Percentiles rank a stretch among this genome's conserved stretches.
These are phyloP conservation scores for Berkeleyomyces rouxiae DNA, from an alignment of 2,329 filamentous ascomycete species.

Conservation along the genomic window DNA sequence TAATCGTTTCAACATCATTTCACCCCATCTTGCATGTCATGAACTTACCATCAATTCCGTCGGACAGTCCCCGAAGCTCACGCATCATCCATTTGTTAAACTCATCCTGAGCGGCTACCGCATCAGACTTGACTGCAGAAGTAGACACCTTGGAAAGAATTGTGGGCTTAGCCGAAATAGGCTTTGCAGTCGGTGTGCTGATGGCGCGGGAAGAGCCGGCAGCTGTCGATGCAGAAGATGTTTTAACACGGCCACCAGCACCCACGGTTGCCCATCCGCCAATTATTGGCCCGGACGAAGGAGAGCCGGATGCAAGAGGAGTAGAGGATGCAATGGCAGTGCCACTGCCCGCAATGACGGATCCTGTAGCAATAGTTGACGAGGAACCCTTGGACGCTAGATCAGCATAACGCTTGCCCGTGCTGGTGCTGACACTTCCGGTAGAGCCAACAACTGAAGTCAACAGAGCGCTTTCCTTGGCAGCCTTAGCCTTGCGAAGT, in stretches of 20 bases:
- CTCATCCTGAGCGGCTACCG: constrained; percentile 56
- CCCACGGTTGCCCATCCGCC: constrained; percentile 91
- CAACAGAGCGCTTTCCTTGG: constrained; percentile 31
- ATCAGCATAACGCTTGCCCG: constrained; percentile 84
- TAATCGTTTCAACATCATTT: constrained; percentile 15
- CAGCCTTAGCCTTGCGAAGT: constrained; percentile 58
- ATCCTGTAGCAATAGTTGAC: constrained; percentile 21
- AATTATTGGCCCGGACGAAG: constrained; percentile 75
- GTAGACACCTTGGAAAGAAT: constrained; percentile 33
- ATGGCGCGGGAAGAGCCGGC: constrained; percentile 22
- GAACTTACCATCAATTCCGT: constrained; percentile 35
- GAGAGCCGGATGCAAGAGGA: constrained; percentile 50
- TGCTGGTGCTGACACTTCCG: constrained; percentile 23
- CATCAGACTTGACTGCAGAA: constrained; percentile 24
- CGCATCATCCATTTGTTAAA: constrained; percentile 84
- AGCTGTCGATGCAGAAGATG: constrained; percentile 26
- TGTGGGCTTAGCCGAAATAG: constrained; percentile 31
- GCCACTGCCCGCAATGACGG: constrained; percentile 17
- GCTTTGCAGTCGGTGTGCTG: constrained; percentile 29
- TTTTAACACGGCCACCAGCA: constrained; percentile 79
- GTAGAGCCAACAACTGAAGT: constrained; percentile 18
- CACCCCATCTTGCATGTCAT: constrained; percentile 17
- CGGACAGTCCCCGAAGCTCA: constrained; percentile 57
- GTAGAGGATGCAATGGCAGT: constrained; percentile 29
- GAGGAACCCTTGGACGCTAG: constrained; percentile 59